These are phyloP conservation scores for Metahyphopichia silvanorum DNA, from an alignment of 805 yeast species.

Conservation along the genomic window DNA sequence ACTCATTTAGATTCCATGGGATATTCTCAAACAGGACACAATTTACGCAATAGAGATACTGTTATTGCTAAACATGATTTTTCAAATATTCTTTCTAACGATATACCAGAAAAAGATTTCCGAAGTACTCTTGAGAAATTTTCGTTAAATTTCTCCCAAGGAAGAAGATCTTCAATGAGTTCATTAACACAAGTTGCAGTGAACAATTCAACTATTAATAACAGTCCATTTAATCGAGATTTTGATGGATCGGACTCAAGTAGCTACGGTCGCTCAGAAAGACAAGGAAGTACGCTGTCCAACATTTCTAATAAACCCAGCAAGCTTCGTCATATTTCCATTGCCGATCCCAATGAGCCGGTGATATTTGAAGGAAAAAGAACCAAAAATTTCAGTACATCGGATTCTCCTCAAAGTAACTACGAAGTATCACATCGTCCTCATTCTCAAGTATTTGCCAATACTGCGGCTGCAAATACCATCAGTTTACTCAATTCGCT, in stretches of 20 bases:
- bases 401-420: conserved; percentile 1
- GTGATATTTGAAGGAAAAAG: conserved; percentile 13
- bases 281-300: not conserved
- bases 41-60: not conserved
- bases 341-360: conserved; percentile 15
- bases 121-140: conserved; percentile 26
- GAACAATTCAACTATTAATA: conserved; percentile 4
- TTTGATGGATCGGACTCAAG: not conserved
- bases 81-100: conserved; percentile 33
- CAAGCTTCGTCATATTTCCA: conserved; percentile 15
- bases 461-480: conserved; percentile 2
- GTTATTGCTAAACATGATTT: conserved; percentile 26
- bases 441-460: conserved; percentile 1
- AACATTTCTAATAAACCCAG: conserved; percentile 8
- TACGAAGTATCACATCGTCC: not conserved
- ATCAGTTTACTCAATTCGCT: conserved; percentile 1
- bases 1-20: not conserved
- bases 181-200: conserved; percentile 1
- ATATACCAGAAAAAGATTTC: conserved; percentile 24
- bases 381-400: conserved; percentile 2
- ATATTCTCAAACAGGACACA: not conserved
- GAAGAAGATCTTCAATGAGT: conserved; percentile 3
- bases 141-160: conserved; percentile 20
- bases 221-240: too few relatives aligned
- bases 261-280: not conserved